These are phyloP conservation scores for Fermentozyma sake DNA, from an alignment of 1,139 yeast species.

Conservation along the genomic window DNA sequence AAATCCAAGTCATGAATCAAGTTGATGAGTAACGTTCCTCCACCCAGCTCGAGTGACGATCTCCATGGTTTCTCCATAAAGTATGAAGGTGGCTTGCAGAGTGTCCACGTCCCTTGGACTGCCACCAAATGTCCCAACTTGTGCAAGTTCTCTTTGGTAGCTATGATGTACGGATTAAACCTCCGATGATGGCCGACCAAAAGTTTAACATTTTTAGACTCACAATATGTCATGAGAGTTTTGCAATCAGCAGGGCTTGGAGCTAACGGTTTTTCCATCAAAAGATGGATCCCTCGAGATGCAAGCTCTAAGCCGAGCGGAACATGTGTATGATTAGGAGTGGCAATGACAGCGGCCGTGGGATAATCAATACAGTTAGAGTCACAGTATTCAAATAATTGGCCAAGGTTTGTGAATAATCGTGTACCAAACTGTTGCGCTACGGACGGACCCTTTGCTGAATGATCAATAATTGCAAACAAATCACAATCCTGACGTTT, in stretches of 20 bases:
- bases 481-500: conserved; percentile 22
- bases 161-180: conserved; percentile 38
- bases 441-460: conserved; percentile 18
- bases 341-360: conserved; percentile 38
- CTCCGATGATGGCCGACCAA: conserved; percentile 44
- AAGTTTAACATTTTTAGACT: conserved; percentile 22
- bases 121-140: conserved; percentile 32
- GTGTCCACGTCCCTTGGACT: conserved; percentile 38
- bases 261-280: conserved; percentile 42
- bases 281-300: conserved; percentile 29
- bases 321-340: conserved; percentile 39
- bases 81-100: conserved; percentile 30
- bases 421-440: conserved; percentile 23
- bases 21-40: conserved; percentile 38
- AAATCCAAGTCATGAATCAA: conserved; percentile 42
- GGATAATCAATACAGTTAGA: conserved; percentile 17
- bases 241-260: conserved; percentile 33
- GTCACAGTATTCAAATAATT: conserved; percentile 25
- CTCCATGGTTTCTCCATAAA: conserved; percentile 40
- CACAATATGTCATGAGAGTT: conserved; percentile 26
- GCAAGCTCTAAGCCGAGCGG: conserved; percentile 32
- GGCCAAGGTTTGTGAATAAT: conserved; percentile 23
- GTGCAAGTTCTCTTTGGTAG: conserved; percentile 27
- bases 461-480: conserved; percentile 35
- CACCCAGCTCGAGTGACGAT: conserved; percentile 29